phyloP scores from a whole-genome alignment of 306 rosid genomes.

The Prunus campanulata region DNA sequence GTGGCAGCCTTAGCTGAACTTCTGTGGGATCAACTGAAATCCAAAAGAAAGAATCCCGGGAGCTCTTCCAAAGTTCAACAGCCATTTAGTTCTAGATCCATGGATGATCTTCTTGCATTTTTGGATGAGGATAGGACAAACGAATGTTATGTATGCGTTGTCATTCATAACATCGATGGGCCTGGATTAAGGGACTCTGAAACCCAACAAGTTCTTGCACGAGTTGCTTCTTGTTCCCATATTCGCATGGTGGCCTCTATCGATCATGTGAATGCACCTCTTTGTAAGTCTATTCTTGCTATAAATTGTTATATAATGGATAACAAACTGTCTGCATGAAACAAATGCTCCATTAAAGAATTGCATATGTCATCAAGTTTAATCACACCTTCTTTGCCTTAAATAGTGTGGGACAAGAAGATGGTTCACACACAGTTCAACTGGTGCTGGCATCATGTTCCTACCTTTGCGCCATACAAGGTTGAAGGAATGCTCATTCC shows the following conservation, averaged over 20 bases:
- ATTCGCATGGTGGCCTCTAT: conserved; percentile 72
- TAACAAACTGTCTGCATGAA: conserved; percentile 10
- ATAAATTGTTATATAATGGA: background rate
- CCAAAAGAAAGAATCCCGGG: conserved; percentile 38
- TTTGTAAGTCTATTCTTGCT: conserved; percentile 51
- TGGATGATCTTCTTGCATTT: conserved; percentile 75
- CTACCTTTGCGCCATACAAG: conserved; percentile 81
- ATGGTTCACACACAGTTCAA: conserved; percentile 88
- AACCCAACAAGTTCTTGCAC: conserved; percentile 74
- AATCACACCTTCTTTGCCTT: conserved; percentile 9
- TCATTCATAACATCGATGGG: conserved; percentile 89
- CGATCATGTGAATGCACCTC: conserved; percentile 84
- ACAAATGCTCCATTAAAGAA: conserved; percentile 7
- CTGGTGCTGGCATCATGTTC: conserved; percentile 95
- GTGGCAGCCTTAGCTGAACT: conserved; percentile 68
- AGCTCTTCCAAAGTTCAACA: conserved; percentile 47
- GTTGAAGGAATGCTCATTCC: conserved; percentile 84
- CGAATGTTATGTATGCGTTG: conserved; percentile 52
- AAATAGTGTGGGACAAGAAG: conserved; percentile 95
- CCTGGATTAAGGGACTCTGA: conserved; percentile 85
- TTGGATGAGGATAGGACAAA: conserved; percentile 57
- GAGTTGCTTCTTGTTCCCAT: conserved; percentile 69
- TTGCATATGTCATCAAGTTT: background rate
- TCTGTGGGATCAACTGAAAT: conserved; percentile 66
- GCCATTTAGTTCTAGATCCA: conserved; percentile 61